Base-by-base conservation (phyloP, 2,329 filamentous ascomycete species). In the Epichloe coenophiala region DNA sequence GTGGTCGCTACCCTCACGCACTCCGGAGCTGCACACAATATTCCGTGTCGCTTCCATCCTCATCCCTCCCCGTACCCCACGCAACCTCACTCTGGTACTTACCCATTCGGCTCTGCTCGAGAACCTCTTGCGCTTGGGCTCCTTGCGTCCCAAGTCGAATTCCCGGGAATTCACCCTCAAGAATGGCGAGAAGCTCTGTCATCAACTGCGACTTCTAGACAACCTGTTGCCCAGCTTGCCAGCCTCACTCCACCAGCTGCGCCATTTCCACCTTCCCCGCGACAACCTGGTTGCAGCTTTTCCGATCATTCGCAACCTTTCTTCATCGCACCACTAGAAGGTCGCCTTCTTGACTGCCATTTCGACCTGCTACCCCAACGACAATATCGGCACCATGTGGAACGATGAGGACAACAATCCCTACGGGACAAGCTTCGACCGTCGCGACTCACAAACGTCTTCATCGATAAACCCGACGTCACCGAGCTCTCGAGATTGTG, bases 331-430 rank as follows among this genome's bases (percentile, higher is more conserved):
- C 37, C 43, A 33, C 47, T 27, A 27, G 4, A 27, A 11, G 19
- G 7, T 19, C 38, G 15, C 36, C 36, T 45, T 36, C 36, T 45
- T 36, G n/a, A 21, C 21, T 37, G 49, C 45, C n/a, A n/a, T 23
- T 42, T 42, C 15, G 40, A 41, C 19, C 21, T n/a, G 15, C 36
- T 27, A 51, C 39, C 3, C 50, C 33, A 31, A 21, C 39, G 42
- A 35, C 2, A 8, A 7, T 19, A 23, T 47, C 44, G 51, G 47
- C 61, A 60, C 43, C 49, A 97, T 97, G 91, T 97, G 91, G 91
- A 94, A 96, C 77, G 90, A 97, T 74, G 91, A 97, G 71, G 65
- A 97, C 65, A 97, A 97, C 71, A 97, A 97, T 67, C 91, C 91
- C 5, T 96, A 97, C 64, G 90, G 89, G 57, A 80, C 75, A 61